Evolutionary conservation across 805 yeast genomes (phyloP).

Genomic region (Blastobotrys chiropterorum): DNA sequence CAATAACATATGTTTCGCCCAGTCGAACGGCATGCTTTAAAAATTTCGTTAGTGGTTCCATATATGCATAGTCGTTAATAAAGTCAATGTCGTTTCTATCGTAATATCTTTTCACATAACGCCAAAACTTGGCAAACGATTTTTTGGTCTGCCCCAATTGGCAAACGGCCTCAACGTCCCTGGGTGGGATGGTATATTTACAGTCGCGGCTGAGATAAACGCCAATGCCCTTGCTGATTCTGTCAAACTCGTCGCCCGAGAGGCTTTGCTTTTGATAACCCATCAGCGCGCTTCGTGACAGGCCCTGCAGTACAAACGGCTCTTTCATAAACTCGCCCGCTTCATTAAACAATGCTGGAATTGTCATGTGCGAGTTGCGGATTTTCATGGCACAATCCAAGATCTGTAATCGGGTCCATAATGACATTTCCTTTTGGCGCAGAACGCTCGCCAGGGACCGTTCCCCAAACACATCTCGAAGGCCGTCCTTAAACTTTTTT

Average conservation of each 20-base stretch:
- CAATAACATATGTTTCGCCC: constrained; percentile 4
- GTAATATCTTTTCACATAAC: neutral
- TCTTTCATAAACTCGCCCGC: neutral
- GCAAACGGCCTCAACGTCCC: neutral
- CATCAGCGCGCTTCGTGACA: neutral
- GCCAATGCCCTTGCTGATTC: neutral
- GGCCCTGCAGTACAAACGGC: neutral
- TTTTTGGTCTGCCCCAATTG: neutral
- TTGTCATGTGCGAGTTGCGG: neutral
- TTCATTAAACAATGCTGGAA: neutral
- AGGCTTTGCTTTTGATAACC: neutral
- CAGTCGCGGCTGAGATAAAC: neutral
- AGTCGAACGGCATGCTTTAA: constrained; percentile 1
- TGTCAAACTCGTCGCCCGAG: neutral
- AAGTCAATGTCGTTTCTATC: neutral
- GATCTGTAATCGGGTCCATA: neutral
- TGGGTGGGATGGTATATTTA: neutral
- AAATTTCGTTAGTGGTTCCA: neutral
- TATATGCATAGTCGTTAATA: neutral
- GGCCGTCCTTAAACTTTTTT: neutral
- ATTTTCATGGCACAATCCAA: neutral
- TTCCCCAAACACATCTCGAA: neutral
- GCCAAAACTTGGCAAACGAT: neutral
- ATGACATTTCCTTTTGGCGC: neutral
- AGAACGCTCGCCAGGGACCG: neutral